Base-by-base conservation (phyloP, 768 basidiomycete genomes). In the Podaxis carcinomalis region DNA sequence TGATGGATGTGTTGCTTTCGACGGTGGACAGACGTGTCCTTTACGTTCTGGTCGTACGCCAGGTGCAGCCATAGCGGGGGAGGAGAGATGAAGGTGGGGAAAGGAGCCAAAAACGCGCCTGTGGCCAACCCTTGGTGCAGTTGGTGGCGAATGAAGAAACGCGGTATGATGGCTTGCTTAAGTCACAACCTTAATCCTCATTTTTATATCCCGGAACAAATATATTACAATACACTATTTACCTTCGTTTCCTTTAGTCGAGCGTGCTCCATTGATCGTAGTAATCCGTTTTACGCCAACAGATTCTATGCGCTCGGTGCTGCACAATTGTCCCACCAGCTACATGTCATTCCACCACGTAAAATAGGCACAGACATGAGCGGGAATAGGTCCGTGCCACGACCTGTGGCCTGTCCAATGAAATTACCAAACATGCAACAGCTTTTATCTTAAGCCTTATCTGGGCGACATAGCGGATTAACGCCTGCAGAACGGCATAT, bases 1-100 rank as follows among this genome's bases (percentile, higher is more conserved):
- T 57, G 79, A 78, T 28, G 92, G 92, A 77, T 92, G 90, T 25
- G 72, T 81, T 27, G 89, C 90, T 68, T 77, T 80, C 19, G 89
- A 84, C 63, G 81, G 80, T 9, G 82, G 82, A 68, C 82, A 84
- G 64, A 81, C 64, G 64, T 84, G 83, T 7, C 78, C 75, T 69
- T 74, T 79, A 61, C 72, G 74, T 58, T 73, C 72, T 46, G 61
- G 59, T 55, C 28, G 21, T 54, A 64, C 68, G 21, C 65, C 56
- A 50, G 70, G 64, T 64, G 69, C 66, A 63, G 74, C 67, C 77
- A 78, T 78, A 69, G 74, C 73, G 73, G 75, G 70, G 65, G 69
- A 68, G 61, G 66, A 65, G 68, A 61, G 70, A 63, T 67, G 69
- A 68, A 37, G 21, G 66, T 56, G 67, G 68, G 69, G 65, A 54